phyloP scores from a whole-genome alignment of 768 basidiomycete genomes.

The Lactarius trivialis region DNA sequence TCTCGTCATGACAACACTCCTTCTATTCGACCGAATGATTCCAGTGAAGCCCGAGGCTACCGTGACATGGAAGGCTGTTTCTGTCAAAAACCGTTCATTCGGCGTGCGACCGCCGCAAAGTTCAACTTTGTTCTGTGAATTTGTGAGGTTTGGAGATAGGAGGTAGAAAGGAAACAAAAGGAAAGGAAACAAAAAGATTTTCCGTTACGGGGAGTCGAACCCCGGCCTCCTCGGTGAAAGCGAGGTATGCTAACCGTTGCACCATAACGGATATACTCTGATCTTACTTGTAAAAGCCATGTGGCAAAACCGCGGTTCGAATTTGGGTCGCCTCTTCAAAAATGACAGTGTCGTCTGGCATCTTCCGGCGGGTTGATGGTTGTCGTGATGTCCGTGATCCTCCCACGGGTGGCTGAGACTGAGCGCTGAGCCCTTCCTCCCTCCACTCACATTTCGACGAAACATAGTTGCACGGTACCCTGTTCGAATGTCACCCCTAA shows the following conservation, averaged over 20 bases:
- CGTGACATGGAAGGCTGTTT: neutral
- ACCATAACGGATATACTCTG: constrained; percentile 16
- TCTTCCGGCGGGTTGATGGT: too few relatives aligned
- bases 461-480: neutral
- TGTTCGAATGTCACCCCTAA: neutral
- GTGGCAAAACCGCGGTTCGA: neutral
- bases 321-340: neutral
- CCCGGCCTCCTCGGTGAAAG: constrained; percentile 22
- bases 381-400: too few relatives aligned
- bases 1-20: neutral
- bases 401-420: too few relatives aligned
- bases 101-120: neutral
- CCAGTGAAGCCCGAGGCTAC: neutral
- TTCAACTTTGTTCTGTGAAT: too few relatives aligned
- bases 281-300: neutral
- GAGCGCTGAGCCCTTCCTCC: neutral
- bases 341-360: too few relatives aligned
- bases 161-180: neutral
- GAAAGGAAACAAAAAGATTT: neutral
- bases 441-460: neutral
- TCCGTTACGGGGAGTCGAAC: constrained; percentile 22
- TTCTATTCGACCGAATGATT: neutral
- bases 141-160: neutral
- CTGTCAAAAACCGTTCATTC: neutral
- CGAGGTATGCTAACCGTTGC: constrained; percentile 22